Base-by-base conservation (phyloP, 257 asterid genomes). In the Forsythia suspensa region DNA sequence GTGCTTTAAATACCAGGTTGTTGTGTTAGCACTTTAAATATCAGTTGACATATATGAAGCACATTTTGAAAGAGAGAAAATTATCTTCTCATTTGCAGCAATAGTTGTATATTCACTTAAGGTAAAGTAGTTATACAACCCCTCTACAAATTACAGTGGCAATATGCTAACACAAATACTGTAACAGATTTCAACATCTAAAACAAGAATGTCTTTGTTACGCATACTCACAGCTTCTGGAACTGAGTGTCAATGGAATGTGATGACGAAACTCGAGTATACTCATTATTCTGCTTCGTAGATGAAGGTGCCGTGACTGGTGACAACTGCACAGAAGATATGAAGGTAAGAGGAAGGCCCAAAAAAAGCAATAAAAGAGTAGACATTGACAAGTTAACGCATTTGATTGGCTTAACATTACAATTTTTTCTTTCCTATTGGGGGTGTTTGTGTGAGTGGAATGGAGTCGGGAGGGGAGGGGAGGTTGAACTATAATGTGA, bases 141-240 rank as follows among this genome's bases (percentile, higher is more conserved):
- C n/a, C 52, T 10, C 36, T 16, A 46, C 75, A 59, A 59, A 59
- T 59, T 59, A 20, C 16, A 29, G n/a, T 10, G 70, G 70, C 18
- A 9, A 29, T 63, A 29, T 4, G 46, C 38, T 72, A 29, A 43
- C 43, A 44, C 15, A 0, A 10, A 11, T 12, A 21, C 65, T 12
- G 12, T 12, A 72, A 34, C 66, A 29, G 42, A 44, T 11, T 13
- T 21, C 10, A 72, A 72, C 65, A 24, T 41, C 66, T 46, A 34
- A 46, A 63, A 46, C 40, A 46, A 20, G 8, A 63, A 29, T 37
- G 16, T 37, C 36, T 12, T 75, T 4, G 16, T 37, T n/a, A 48
- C n/a, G 41, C 41, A 63, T 80, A 84, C 90, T 83, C 76, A 86
- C 88, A 83, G 82, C 82, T 83, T 85, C 73, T 83, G 88, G 76